Evolutionary conservation across 192 early-diverging fungal species (phyloP), one percentile per base, ranked within the genome.

Genomic region (Podila epigama): DNA sequence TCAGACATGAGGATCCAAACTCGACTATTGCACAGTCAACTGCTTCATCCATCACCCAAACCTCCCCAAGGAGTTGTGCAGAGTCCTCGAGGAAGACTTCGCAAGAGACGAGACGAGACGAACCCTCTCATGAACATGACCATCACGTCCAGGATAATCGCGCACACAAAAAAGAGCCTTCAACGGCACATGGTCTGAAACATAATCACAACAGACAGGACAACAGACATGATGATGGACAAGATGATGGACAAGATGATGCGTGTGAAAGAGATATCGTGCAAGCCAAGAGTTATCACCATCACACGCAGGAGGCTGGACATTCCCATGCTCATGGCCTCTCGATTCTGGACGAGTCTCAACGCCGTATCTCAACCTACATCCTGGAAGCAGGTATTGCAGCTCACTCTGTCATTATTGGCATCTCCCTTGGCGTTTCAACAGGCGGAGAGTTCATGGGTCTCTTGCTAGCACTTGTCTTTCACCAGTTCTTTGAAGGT

Each of bases 371-470:
- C 48, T 63, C 62, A 15, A 91, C 89, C 11, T 91, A 89, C 50
- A 75, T 91, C 34, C 69, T 91, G 15, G 90, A 91, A 56, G 62
- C 84, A 3, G 88, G 90, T 37, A 90, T 91, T 36, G 84, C 87
- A 1, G 35, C 87, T 51, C 90, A 91, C 67, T 91, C 90, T 28
- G 72, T 91, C 18, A 86, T 91, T 31, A 83, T 91, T 31, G 90
- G 90, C 13, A 79, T 91, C 79, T 81, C 89, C 20, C 69, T 92
- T 9, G 89, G 88, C 9, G 86, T 89, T 3, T 78, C 88, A 0
- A 72, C 82, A 9, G 88, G 86, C 9, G 58, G 69, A 0, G 87
- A 85, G n/a, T 91, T 92, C 63, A 86, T 69, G 9, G 82, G 80
- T 8, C 79, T 94, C 1, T 75, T 90, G 58, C 81, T 88, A 36